phyloP scores from a whole-genome alignment of 176 grass and related monocot genomes.

The Rhipidocladum racemiflorum region DNA sequence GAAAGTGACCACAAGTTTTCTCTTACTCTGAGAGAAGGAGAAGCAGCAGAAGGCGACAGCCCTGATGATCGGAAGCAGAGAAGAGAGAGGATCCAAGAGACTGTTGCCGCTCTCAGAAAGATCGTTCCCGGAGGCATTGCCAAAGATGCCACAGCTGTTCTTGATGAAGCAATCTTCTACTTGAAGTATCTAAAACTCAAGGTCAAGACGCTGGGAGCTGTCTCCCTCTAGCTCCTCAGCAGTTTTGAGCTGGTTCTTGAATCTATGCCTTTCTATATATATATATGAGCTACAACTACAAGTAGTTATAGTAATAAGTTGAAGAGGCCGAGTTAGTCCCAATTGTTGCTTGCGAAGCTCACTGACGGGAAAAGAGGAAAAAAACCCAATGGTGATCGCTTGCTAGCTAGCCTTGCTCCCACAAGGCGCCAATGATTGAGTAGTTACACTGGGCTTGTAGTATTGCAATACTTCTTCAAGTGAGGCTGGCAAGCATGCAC shows the following conservation, averaged over 20 bases:
- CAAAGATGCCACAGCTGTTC: constrained; percentile 72
- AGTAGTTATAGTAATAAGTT: constrained; percentile 23
- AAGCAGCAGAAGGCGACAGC: constrained; percentile 36
- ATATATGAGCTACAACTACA: not conserved
- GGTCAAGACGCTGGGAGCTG: constrained; percentile 64
- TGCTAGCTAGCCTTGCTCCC: not conserved
- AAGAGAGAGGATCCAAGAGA: constrained; percentile 82
- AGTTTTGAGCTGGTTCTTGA: not conserved
- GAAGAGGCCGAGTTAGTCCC: not conserved
- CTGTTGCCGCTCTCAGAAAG: constrained; percentile 65
- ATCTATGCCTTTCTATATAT: not conserved
- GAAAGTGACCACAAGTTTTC: constrained; percentile 33
- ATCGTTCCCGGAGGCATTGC: constrained; percentile 79
- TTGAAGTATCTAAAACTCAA: constrained; percentile 87
- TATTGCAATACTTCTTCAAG: not conserved
- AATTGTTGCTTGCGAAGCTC: not conserved
- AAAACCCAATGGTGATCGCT: constrained; percentile 8
- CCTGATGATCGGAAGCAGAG: constrained; percentile 45
- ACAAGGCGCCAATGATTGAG: constrained; percentile 28
- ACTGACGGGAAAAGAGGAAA: not conserved
- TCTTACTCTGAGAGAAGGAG: constrained; percentile 27
- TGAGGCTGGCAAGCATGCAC: not conserved
- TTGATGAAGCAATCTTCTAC: constrained; percentile 94
- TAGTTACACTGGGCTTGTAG: not conserved
- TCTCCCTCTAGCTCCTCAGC: constrained; percentile 34